These are phyloP conservation scores for Fraxinus ornus DNA, from an alignment of 305 asterid species.

Conservation along the genomic window DNA sequence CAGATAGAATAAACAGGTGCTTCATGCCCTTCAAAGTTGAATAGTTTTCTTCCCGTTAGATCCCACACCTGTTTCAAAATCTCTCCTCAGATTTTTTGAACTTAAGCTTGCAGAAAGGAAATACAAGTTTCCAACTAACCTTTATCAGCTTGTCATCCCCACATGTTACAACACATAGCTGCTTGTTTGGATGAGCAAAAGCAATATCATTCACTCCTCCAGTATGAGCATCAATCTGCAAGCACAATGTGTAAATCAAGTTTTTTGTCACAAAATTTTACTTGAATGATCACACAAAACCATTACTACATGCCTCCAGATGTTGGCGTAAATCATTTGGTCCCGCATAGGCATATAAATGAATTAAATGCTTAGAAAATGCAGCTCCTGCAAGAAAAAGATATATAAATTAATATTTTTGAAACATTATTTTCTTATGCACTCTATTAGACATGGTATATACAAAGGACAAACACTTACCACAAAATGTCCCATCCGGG, in stretches of 20 bases:
- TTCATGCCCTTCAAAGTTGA: constrained; percentile 77
- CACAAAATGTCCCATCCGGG: constrained; percentile 75
- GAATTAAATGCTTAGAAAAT: constrained; percentile 73
- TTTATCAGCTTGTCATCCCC: constrained; percentile 83
- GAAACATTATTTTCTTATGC: constrained; percentile 10
- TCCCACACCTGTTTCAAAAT: constrained; percentile 74
- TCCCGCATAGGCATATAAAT: constrained; percentile 60
- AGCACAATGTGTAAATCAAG: constrained; percentile 21
- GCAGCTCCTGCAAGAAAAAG: constrained; percentile 71
- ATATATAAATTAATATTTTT: constrained; percentile 20
- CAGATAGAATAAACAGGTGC: constrained; percentile 83
- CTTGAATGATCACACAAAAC: constrained; percentile 9
- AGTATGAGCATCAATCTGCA: constrained; percentile 78
- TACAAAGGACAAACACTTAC: constrained; percentile 40
- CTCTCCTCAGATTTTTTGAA: constrained; percentile 30
- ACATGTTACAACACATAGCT: constrained; percentile 71
- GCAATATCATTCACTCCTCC: constrained; percentile 78
- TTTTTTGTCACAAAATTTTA: constrained; percentile 10
- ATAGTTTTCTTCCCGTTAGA: constrained; percentile 61
- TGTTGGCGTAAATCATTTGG: constrained; percentile 68
- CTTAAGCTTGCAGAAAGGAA: not conserved
- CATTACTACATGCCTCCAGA: constrained; percentile 51
- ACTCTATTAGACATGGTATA: not conserved
- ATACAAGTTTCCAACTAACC: constrained; percentile 35
- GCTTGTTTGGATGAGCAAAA: constrained; percentile 82